These are phyloP conservation scores for Trichoderma lentiforme DNA, from an alignment of 2,329 filamentous ascomycete species.

Conservation along the genomic window DNA sequence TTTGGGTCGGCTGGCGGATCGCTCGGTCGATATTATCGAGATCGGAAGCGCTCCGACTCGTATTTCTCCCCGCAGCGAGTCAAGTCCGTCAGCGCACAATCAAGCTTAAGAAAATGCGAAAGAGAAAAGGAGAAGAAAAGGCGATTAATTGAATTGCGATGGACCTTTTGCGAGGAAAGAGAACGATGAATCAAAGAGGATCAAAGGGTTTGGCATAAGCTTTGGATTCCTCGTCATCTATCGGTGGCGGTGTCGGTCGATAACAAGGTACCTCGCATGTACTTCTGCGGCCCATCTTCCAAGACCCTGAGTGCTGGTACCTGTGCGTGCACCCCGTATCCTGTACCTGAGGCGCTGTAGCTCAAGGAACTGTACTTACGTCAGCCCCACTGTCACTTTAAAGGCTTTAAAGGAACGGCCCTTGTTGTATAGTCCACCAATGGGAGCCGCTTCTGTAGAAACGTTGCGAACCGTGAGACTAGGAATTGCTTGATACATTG, in stretches of 20 bases:
- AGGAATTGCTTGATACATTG: not conserved
- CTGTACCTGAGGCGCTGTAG: not conserved
- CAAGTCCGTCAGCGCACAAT: not conserved
- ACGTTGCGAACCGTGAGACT: not conserved
- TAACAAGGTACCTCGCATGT: not conserved
- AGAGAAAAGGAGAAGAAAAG: not conserved
- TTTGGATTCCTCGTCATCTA: not conserved
- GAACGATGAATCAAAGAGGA: not conserved
- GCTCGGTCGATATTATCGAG: constrained; percentile 9
- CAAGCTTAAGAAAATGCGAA: not conserved
- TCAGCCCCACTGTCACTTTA: not conserved
- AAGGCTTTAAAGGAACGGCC: not conserved
- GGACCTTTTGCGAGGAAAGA: not conserved
- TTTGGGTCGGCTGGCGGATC: not conserved
- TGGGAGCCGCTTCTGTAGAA: not conserved
- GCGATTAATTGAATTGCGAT: not conserved
- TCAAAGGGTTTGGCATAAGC: not conserved
- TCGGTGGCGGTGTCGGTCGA: constrained; percentile 5
- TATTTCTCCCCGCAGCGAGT: not conserved
- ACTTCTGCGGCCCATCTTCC: not conserved
- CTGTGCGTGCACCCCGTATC: not conserved
- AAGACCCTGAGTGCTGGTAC: not conserved
- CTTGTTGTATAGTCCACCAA: not conserved
- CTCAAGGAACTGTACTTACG: not conserved
- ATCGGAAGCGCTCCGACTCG: not conserved